Percentiles rank a stretch among this genome's conserved stretches.
Evolutionary conservation across 352 stramenopile species (phyloP).

Genomic region (Globisporangium ultimum): DNA sequence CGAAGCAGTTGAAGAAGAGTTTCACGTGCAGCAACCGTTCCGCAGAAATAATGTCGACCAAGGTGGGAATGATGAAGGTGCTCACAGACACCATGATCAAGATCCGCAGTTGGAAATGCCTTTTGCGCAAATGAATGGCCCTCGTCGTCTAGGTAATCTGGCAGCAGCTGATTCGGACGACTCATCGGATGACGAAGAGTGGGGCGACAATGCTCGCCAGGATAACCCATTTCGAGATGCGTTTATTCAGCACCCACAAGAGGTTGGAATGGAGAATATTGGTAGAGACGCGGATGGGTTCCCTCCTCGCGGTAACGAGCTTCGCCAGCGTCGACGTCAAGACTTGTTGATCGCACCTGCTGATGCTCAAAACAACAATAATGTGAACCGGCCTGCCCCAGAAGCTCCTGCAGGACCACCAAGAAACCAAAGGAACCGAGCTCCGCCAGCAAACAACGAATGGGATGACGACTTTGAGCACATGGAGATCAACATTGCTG

Average conservation of each 20-base stretch:
- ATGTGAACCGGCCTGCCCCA: constrained; percentile 4
- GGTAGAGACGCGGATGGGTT: constrained; percentile 12
- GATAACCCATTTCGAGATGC: constrained; percentile 37
- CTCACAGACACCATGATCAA: constrained; percentile 8
- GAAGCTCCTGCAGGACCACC: constrained; percentile 18
- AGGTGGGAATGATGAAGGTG: neutral
- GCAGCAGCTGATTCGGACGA: constrained; percentile 41
- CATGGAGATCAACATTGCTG: constrained; percentile 94
- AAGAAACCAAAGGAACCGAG: constrained; percentile 29
- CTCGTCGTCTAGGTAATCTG: constrained; percentile 34
- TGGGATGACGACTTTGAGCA: constrained; percentile 90
- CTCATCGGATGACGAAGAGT: constrained; percentile 55
- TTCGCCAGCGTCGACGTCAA: constrained; percentile 34
- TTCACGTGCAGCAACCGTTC: constrained; percentile 12
- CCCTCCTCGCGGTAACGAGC: constrained; percentile 15
- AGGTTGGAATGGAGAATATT: constrained; percentile 20
- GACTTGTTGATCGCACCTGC: neutral
- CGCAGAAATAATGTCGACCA: constrained; percentile 5
- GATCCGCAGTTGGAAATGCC: constrained; percentile 27
- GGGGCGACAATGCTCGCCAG: constrained; percentile 17
- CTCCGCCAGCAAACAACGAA: constrained; percentile 28
- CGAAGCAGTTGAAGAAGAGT: constrained; percentile 45
- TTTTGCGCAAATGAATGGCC: constrained; percentile 31
- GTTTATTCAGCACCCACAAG: constrained; percentile 37
- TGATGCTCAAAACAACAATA: constrained; percentile 9